A percentile compares a stretch with the other conserved stretches of the same genome.
Evolutionary conservation across 2,329 filamentous ascomycete genomes (phyloP).

Genomic region (Didymella pinodella): DNA sequence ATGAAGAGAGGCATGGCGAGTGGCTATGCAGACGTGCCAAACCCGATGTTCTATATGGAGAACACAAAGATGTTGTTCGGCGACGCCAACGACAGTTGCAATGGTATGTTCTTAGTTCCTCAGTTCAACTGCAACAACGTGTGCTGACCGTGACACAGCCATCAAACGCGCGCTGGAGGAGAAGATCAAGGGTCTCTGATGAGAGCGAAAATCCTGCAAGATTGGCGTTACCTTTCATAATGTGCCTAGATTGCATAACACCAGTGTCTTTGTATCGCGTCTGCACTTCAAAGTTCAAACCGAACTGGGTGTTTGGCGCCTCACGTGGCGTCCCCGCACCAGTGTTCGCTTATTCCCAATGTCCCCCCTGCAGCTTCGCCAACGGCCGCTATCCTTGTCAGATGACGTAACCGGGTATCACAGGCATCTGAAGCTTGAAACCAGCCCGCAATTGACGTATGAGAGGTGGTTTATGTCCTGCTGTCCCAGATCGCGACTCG

Average conservation of each 20-base stretch:
- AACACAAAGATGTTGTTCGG: slow-evolving; percentile 92
- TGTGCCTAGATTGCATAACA: slow-evolving; percentile 4
- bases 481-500: slow-evolving; percentile 4
- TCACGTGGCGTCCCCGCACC: slow-evolving; percentile 13
- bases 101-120: slow-evolving; percentile 57
- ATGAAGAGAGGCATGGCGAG: slow-evolving; percentile 93
- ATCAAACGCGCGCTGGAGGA: slow-evolving; percentile 50
- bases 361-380: slow-evolving; percentile 10
- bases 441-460: slow-evolving; percentile 14
- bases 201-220: neutral
- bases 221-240: neutral
- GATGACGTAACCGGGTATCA: slow-evolving; percentile 15
- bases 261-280: neutral
- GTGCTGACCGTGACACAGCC: slow-evolving; percentile 37
- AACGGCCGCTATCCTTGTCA: slow-evolving; percentile 8
- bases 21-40: slow-evolving; percentile 89
- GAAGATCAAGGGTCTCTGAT: slow-evolving; percentile 44
- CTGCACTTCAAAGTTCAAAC: neutral
- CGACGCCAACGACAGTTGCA: slow-evolving; percentile 83
- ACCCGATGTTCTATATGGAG: slow-evolving; percentile 93
- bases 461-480: neutral
- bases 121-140: neutral
- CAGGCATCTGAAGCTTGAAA: slow-evolving; percentile 15
- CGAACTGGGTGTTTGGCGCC: neutral
- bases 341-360: slow-evolving; percentile 6